Evolutionary conservation across 2,329 filamentous ascomycete genomes (phyloP).

Genomic region (Aspergillus aculeatus): DNA sequence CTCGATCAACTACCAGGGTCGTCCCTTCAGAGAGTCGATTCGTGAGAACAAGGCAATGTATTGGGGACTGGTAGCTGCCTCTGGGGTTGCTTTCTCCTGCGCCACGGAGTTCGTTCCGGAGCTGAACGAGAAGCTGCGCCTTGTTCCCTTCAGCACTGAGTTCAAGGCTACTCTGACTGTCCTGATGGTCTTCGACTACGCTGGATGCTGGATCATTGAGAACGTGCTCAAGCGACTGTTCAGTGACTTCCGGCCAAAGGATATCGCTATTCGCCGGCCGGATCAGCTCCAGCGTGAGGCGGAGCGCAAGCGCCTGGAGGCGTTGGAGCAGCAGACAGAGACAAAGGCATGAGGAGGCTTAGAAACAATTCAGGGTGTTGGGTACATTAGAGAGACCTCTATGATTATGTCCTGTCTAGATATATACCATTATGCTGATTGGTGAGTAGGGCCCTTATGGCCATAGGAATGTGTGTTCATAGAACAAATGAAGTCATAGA

Average conservation of each 20-base stretch:
- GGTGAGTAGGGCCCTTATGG: background rate
- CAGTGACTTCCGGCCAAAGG: conserved; percentile 88
- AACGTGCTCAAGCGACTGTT: conserved; percentile 80
- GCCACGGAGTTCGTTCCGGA: conserved; percentile 94
- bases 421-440: conserved; percentile 5
- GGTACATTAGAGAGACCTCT: background rate
- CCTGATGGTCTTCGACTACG: conserved; percentile 85
- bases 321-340: conserved; percentile 44
- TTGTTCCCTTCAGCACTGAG: conserved; percentile 83
- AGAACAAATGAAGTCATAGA: background rate
- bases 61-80: conserved; percentile 88
- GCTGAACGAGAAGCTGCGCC: conserved; percentile 86
- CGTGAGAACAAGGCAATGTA: conserved; percentile 98
- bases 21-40: conserved; percentile 94
- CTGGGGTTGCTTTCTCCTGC: conserved; percentile 87
- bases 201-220: conserved; percentile 83
- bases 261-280: conserved; percentile 81
- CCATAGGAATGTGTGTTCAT: conserved; percentile 3
- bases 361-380: conserved; percentile 7
- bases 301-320: conserved; percentile 63
- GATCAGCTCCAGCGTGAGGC: conserved; percentile 82
- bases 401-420: conserved; percentile 2
- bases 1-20: conserved; percentile 98
- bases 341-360: conserved; percentile 26
- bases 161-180: conserved; percentile 85